Percentiles rank a stretch among this genome's conserved stretches.
Evolutionary conservation across 78 protist species (phyloP).

Genomic region (Dictyostelium capitatum): DNA sequence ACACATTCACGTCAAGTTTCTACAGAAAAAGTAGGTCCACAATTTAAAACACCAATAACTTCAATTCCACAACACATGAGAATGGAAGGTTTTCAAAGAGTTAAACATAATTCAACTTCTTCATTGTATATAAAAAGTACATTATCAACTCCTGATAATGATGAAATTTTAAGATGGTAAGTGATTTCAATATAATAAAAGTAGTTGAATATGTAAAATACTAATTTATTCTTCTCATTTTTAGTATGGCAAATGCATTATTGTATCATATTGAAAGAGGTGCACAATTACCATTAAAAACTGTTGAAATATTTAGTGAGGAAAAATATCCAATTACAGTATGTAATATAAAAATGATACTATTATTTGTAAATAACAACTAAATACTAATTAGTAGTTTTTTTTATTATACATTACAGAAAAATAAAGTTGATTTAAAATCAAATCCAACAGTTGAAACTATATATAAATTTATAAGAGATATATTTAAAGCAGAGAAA

Average conservation of each 20-base stretch:
- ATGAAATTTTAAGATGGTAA: conserved; percentile 60
- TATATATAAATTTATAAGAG: conserved; percentile 77
- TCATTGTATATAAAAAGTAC: conserved; percentile 73
- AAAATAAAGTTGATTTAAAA: conserved; percentile 64
- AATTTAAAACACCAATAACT: conserved; percentile 69
- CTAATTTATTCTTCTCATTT: too few relatives aligned
- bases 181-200: too few relatives aligned
- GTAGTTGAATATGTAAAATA: background rate
- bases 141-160: conserved; percentile 77
- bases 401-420: conserved; percentile 9
- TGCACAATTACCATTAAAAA: conserved; percentile 38
- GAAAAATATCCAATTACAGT: conserved; percentile 81
- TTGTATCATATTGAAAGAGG: conserved; percentile 76
- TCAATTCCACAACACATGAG: conserved; percentile 77
- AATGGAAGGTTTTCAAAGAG: conserved; percentile 79
- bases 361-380: background rate
- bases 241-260: conserved; percentile 67
- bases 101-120: conserved; percentile 71
- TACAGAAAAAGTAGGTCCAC: conserved; percentile 73
- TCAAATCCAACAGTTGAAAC: conserved; percentile 71
- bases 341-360: conserved; percentile 1
- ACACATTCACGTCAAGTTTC: conserved; percentile 70
- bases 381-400: too few relatives aligned
- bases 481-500: conserved; percentile 78
- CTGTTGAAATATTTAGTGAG: conserved; percentile 75